Evolutionary conservation across 768 basidiomycete species (phyloP), one percentile per base, ranked within the genome.

Genomic region (Pleurotus eryngii): DNA sequence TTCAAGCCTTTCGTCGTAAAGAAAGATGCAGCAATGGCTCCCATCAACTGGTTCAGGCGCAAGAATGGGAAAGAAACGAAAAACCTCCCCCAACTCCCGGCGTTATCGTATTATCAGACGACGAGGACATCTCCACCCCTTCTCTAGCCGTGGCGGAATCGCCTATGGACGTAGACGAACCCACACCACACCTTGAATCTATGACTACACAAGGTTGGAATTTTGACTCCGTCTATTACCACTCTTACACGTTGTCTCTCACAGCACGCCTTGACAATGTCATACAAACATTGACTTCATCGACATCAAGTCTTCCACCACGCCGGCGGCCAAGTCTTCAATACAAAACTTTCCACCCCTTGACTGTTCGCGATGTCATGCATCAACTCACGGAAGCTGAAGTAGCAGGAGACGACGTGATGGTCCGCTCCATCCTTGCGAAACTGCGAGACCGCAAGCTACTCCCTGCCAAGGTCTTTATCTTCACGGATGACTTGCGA

Each of bases 1-100:
- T 97, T 97, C 76, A 86, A 82, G 63, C 86, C 92, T 1, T 96
- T 93, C 67, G 76, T 82, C 4, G 62, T 90, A 58, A 92, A 89
- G 75, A 92, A 89, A 65, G 90, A 84, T 59, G 81, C 83, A 4
- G 74, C 77, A 24, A 63, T 95, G 15, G 92, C 92, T 3, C 89
- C 89, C 0, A 64, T 77, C 39, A 95, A 94, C 63, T 84, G 83
- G 77, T 92, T 90, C 70, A 63, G 71, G 56, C 70, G 63, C 30
- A 61, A 71, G 38, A 72, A 68, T 58, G 70, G 64, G 55, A 61
- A 61, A 59, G 46, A 68, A 63, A 56, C 62, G 63, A 14, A 59
- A 59, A 59, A 49, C 30, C 60, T 35, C 18, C 55, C 7, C 46
- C 50, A 5, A 46, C 39, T 27, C 35, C 61, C 4, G 76, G 83